Evolutionary conservation across 2,329 filamentous ascomycete genomes (phyloP).

Genomic region (Saccharata proteae): DNA sequence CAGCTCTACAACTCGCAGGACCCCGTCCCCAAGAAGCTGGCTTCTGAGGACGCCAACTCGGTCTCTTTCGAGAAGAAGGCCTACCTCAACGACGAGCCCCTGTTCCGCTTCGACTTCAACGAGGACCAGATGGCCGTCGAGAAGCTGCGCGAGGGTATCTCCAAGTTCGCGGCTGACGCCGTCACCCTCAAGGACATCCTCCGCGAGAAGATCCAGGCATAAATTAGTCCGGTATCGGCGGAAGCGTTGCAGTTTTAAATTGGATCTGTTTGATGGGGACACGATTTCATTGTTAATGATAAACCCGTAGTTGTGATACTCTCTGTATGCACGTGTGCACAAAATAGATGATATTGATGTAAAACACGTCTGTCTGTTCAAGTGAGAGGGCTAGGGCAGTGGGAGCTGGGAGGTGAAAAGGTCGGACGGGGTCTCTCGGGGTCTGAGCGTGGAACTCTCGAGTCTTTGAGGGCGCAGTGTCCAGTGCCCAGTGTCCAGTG

Average conservation of each 20-base stretch:
- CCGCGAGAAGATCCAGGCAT: conserved; percentile 62
- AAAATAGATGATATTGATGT: too few species aligned
- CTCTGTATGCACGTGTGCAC: too few species aligned
- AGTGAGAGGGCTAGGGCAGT: too few species aligned
- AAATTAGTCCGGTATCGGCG: conserved; percentile 19
- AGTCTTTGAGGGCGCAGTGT: too few species aligned
- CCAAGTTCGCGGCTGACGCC: conserved; percentile 96
- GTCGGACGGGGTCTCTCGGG: too few species aligned
- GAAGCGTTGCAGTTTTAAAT: too few species aligned
- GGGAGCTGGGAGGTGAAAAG: too few species aligned
- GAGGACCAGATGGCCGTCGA: conserved; percentile 98
- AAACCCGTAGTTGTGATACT: too few species aligned
- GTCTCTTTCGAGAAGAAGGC: conserved; percentile 76
- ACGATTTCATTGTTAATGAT: conserved; percentile 15
- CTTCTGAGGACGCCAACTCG: conserved; percentile 50
- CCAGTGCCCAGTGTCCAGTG: too few species aligned
- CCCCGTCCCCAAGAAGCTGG: conserved; percentile 83
- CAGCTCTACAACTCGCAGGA: conserved; percentile 77
- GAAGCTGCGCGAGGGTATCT: conserved; percentile 99
- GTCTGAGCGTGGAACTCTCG: too few species aligned
- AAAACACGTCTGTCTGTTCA: too few species aligned
- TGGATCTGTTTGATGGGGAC: conserved; percentile 10
- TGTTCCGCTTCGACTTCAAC: conserved; percentile 99
- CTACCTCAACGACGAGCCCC: conserved; percentile 80
- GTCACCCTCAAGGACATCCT: conserved; percentile 87